Percentiles rank a stretch among this genome's conserved stretches.
phyloP scores from a whole-genome alignment of 129 eudicot species.

The Oenanthe sinensis region DNA sequence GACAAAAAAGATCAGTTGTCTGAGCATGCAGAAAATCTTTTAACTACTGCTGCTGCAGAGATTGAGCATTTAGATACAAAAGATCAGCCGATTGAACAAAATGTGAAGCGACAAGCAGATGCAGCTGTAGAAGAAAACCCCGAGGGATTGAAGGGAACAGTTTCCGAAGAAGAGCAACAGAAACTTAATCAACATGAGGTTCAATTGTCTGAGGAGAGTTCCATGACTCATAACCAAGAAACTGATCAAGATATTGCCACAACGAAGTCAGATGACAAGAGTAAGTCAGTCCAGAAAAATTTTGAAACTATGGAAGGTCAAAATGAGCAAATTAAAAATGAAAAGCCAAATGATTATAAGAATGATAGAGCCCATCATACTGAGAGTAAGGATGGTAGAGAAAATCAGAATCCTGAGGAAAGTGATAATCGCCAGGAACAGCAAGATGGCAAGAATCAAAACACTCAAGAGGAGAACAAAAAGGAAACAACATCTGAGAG shows the following conservation, averaged over 20 bases:
- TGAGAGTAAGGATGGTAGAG: not conserved
- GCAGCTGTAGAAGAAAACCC: slow-evolving; percentile 25
- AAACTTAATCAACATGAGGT: slow-evolving; percentile 28
- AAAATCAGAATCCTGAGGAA: not conserved
- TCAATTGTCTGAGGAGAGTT: slow-evolving; percentile 50
- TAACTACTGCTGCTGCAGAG: not conserved
- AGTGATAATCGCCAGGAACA: not conserved
- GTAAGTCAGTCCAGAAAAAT: too few relatives aligned
- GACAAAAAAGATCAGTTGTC: slow-evolving; percentile 20
- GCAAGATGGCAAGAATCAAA: not conserved
- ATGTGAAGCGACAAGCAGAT: not conserved
- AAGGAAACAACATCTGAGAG: not conserved
- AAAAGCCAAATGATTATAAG: not conserved
- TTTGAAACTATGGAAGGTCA: too few relatives aligned
- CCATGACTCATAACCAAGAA: slow-evolving; percentile 31
- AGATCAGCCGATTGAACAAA: not conserved
- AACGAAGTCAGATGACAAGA: not conserved
- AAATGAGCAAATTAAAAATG: too few relatives aligned
- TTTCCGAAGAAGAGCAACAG: slow-evolving; percentile 27
- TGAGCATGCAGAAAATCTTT: slow-evolving; percentile 1
- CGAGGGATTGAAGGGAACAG: slow-evolving; percentile 19
- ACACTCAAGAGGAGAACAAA: not conserved
- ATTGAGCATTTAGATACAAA: not conserved
- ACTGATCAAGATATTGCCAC: slow-evolving; percentile 1
- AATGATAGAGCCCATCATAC: not conserved